Conservation (phyloP, 345 rosid genomes). For the Kandelia obovata region DNA sequence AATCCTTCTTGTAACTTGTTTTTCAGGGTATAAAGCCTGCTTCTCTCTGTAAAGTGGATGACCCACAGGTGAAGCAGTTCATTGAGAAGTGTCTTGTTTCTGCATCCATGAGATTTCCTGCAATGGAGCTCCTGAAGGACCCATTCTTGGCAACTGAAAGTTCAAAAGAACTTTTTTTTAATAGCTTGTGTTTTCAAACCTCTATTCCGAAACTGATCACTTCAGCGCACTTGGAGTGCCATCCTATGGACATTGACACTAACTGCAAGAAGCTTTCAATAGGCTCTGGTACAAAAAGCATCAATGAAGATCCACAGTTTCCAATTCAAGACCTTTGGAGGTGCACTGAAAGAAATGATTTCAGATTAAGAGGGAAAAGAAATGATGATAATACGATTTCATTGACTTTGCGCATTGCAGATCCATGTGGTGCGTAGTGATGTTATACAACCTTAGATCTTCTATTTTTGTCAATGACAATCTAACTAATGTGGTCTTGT, state of each 20-base stretch:
- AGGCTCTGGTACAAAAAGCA: conserved; percentile 42
- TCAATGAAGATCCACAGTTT: conserved; percentile 31
- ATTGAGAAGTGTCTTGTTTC: conserved; percentile 89
- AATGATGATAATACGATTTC: conserved; percentile 42
- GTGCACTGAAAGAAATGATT: conserved; percentile 45
- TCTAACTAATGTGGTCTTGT: conserved; percentile 2
- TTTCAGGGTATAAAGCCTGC: conserved; percentile 71
- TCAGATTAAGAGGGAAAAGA: conserved; percentile 51
- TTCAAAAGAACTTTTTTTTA: conserved; percentile 54
- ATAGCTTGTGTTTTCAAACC: conserved; percentile 33
- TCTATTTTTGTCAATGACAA: neutral
- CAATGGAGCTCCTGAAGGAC: conserved; percentile 68
- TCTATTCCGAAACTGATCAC: conserved; percentile 4
- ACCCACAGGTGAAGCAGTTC: conserved; percentile 60
- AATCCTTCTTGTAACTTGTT: neutral
- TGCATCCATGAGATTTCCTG: conserved; percentile 70
- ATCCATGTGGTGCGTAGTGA: conserved; percentile 42
- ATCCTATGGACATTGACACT: conserved; percentile 60
- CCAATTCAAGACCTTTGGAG: conserved; percentile 46
- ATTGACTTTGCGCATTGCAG: conserved; percentile 61
- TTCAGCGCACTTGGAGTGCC: conserved; percentile 52
- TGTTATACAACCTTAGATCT: neutral
- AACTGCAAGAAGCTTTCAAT: conserved; percentile 40
- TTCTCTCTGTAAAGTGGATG: conserved; percentile 63
- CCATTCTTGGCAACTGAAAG: conserved; percentile 46